phyloP scores from a whole-genome alignment of 345 rosid species.

The Boechera stricta region DNA sequence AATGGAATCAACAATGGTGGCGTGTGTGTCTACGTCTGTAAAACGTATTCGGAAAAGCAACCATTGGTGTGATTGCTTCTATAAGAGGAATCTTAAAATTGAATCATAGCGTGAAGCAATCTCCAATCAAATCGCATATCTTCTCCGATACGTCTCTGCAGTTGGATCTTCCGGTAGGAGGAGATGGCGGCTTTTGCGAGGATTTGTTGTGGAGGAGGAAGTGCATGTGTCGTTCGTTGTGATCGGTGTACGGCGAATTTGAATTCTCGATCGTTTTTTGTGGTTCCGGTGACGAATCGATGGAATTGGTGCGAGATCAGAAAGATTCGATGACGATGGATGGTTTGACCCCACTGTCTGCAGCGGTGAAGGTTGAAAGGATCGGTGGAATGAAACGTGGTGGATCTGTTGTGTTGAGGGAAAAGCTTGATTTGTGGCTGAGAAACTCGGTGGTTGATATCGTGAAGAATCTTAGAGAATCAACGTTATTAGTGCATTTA shows the following conservation, averaged over 20 bases:
- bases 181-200: slow-evolving; percentile 49
- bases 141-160: slow-evolving; percentile 32
- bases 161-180: background rate
- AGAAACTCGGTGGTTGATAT: slow-evolving; percentile 72
- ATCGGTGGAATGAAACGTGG: slow-evolving; percentile 28
- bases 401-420: slow-evolving; percentile 44
- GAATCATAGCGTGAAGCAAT: background rate
- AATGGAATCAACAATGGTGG: too few relatives aligned
- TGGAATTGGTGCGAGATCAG: slow-evolving; percentile 18
- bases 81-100: slow-evolving; percentile 8
- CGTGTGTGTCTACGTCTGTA: slow-evolving; percentile 46
- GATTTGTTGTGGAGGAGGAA: slow-evolving; percentile 41
- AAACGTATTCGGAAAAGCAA: slow-evolving; percentile 30
- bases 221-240: slow-evolving; percentile 27
- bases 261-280: slow-evolving; percentile 2
- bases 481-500: slow-evolving; percentile 72
- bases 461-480: slow-evolving; percentile 64
- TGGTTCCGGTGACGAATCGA: slow-evolving; percentile 15
- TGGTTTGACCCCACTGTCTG: slow-evolving; percentile 23
- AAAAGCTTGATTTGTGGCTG: slow-evolving; percentile 76
- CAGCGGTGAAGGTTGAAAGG: slow-evolving; percentile 27
- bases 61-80: slow-evolving; percentile 34
- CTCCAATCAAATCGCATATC: background rate
- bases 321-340: slow-evolving; percentile 32
- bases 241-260: slow-evolving; percentile 9